Percentiles rank a stretch among this genome's conserved stretches.
Evolutionary conservation across 495 filamentous ascomycete genomes (phyloP).

Genomic region (Penicillium pulvis): DNA sequence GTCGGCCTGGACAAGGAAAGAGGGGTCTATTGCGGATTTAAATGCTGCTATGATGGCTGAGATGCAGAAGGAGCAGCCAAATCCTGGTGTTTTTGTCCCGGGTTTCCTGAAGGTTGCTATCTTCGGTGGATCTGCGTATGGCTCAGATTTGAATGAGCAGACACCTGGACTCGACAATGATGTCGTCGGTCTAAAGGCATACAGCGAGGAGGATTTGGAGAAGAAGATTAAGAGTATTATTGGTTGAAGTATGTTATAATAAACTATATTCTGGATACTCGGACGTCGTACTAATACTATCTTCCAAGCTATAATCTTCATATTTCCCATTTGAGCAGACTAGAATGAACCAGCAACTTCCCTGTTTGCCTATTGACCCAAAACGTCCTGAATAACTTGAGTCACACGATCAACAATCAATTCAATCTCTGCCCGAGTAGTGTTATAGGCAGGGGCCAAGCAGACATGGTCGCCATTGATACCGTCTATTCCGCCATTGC

Average conservation of each 20-base stretch:
- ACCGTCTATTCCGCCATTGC: slow-evolving; percentile 66
- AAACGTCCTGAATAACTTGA: slow-evolving; percentile 29
- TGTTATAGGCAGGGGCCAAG: slow-evolving; percentile 71
- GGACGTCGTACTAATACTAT: neutral
- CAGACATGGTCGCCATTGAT: slow-evolving; percentile 70
- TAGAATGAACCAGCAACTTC: neutral
- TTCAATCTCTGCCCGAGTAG: slow-evolving; percentile 59
- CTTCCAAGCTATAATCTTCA: too few relatives aligned
- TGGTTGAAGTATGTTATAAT: neutral
- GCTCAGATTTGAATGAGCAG: slow-evolving; percentile 3
- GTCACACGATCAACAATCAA: slow-evolving; percentile 49
- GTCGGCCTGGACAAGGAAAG: neutral
- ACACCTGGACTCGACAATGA: slow-evolving; percentile 3
- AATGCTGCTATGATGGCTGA: neutral
- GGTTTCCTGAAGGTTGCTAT: slow-evolving; percentile 5
- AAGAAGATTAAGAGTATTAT: neutral
- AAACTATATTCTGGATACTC: neutral
- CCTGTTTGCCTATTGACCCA: slow-evolving; percentile 18
- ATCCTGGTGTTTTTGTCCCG: slow-evolving; percentile 4
- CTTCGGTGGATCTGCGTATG: slow-evolving; percentile 4
- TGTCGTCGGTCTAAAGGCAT: neutral
- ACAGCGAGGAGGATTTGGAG: neutral
- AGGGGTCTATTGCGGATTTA: neutral
- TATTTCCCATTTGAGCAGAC: neutral
- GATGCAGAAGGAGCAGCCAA: slow-evolving; percentile 2